A percentile compares a stretch with the other conserved stretches of the same genome.
Evolutionary conservation across 176 grass and related monocot species (phyloP).

Genomic region (Lolium perenne): DNA sequence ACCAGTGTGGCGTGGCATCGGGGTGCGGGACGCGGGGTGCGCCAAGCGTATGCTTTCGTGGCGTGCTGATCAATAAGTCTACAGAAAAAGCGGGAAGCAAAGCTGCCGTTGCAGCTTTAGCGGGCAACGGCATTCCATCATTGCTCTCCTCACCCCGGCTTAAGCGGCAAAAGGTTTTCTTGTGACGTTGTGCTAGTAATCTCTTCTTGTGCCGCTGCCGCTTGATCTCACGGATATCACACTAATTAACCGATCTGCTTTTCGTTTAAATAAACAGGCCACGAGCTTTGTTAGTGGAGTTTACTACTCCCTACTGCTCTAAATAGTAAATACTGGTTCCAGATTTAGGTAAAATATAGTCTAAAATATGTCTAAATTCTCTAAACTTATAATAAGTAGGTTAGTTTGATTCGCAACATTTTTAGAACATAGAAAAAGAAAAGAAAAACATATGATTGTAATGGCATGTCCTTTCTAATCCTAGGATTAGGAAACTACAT

Average conservation of each 20-base stretch:
- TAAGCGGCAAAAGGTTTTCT: neutral
- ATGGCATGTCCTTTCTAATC: too few species aligned
- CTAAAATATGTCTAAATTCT: too few species aligned
- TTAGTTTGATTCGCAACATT: too few species aligned
- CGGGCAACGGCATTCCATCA: neutral
- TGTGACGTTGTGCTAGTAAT: neutral
- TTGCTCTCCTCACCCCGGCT: neutral
- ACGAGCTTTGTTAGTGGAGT: too few species aligned
- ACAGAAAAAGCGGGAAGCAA: conserved; percentile 44
- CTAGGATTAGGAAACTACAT: too few species aligned
- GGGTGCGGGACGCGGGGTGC: neutral
- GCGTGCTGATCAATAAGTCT: conserved; percentile 31
- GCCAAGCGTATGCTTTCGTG: neutral
- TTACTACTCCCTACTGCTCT: too few species aligned
- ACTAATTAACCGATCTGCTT: neutral
- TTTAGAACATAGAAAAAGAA: too few species aligned
- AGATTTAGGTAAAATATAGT: too few species aligned
- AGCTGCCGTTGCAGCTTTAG: conserved; percentile 43
- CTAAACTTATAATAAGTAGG: too few species aligned
- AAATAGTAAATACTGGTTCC: too few species aligned
- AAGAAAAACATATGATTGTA: too few species aligned
- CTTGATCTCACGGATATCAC: neutral
- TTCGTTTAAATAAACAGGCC: neutral
- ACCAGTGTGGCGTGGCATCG: neutral
- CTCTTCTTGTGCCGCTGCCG: neutral